Base-by-base conservation (phyloP, 2,329 filamentous ascomycete genomes). In the Curvularia spicifera region DNA sequence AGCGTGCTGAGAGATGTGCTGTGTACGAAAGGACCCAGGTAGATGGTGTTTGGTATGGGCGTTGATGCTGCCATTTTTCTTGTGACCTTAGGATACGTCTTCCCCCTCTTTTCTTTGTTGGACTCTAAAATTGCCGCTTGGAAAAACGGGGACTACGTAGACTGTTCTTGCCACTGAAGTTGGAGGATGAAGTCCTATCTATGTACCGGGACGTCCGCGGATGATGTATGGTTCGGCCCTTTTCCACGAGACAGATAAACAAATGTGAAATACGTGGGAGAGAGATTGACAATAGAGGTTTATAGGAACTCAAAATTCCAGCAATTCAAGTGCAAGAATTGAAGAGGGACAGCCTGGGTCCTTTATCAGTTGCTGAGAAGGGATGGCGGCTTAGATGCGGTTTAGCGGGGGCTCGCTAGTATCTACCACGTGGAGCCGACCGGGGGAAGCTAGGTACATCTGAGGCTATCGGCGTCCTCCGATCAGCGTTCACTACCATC, bases 21-120 rank as follows among this genome's bases (percentile, higher is more conserved):
- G 70, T 89, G 84, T 12, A 89, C 83, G 68, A 90, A 89, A 0
- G 84, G 82, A 12, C 88, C 88, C 20, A 82, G 61, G 67, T 87
- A 90, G 45, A 90, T 70, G 0, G 78, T 75, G 57, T 66, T 69
- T 8, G 54, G 37, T 26, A 76, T 69, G 1, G 68, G 53, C 15
- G 61, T 46, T 35, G 72, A 73, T 5, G 73, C 71, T 3, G 72
- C 70, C 71, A 76, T 76, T 29, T 42, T 66, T 75, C 28, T 39
- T 66, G n/a, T 37, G 55, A 20, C 18, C 22, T 9, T 20, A 4
- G 9, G 22, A n/a, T 6, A 9, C 15, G 2, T 18, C 4, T 51
- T 20, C 6, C 18, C 12, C 2, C 26, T 40, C n/a, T 28, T 18
- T 24, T 22, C 35, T 50, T 50, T 6, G 20, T 39, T 12, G 18